These are phyloP conservation scores for Porcisia deanei DNA, from an alignment of 208 protist genomes.

Conservation along the genomic window DNA sequence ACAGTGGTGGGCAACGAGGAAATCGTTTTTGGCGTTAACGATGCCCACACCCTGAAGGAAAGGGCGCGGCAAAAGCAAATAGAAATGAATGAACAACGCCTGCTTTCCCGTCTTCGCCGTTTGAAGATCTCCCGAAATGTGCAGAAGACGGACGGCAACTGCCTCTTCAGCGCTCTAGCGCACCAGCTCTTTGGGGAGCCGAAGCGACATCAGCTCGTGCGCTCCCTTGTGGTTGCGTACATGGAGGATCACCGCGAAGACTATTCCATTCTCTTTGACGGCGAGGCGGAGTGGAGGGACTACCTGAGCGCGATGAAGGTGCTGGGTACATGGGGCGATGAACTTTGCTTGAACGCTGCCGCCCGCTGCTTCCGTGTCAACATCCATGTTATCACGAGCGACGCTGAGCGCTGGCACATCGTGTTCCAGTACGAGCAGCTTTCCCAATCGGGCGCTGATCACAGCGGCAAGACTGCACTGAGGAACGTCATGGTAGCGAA, in stretches of 20 bases:
- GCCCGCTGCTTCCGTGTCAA: conserved; percentile 83
- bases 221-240: conserved; percentile 64
- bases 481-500: background rate
- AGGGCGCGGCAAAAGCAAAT: conserved; percentile 57
- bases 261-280: conserved; percentile 75
- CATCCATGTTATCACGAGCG: conserved; percentile 88
- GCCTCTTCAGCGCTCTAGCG: conserved; percentile 74
- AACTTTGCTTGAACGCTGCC: conserved; percentile 84
- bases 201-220: conserved; percentile 56
- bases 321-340: conserved; percentile 77
- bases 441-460: conserved; percentile 27
- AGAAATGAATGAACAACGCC: conserved; percentile 39
- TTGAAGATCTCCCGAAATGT: conserved; percentile 43
- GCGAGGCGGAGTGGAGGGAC: conserved; percentile 48
- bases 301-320: conserved; percentile 68
- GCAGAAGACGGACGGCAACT: conserved; percentile 81
- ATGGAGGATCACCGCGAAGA: conserved; percentile 57
- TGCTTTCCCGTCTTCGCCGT: conserved; percentile 42
- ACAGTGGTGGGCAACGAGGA: background rate
- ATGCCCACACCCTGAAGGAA: conserved; percentile 65
- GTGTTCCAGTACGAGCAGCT: conserved; percentile 79
- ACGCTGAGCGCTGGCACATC: conserved; percentile 68
- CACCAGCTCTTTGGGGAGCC: conserved; percentile 77
- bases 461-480: background rate
- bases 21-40: conserved; percentile 78